Conservation (phyloP, 2,329 filamentous ascomycete genomes). For the Seiridium cupressi region DNA sequence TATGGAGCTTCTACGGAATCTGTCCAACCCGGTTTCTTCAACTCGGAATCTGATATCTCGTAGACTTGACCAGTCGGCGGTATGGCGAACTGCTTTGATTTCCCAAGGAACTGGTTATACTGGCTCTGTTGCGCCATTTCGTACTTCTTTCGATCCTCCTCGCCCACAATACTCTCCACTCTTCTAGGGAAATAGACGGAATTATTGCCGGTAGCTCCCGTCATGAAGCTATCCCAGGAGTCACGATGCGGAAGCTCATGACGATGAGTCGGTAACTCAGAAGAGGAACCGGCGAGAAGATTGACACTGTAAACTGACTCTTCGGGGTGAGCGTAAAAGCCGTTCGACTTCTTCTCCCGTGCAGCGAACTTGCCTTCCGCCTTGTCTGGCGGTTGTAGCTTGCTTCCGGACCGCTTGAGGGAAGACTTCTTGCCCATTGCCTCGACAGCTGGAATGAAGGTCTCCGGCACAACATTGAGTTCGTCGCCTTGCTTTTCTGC, state of each 20-base stretch:
- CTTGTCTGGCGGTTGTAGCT: slow-evolving; percentile 68
- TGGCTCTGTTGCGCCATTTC: slow-evolving; percentile 63
- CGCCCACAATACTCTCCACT: slow-evolving; percentile 75
- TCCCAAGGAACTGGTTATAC: slow-evolving; percentile 31
- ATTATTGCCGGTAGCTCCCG: slow-evolving; percentile 51
- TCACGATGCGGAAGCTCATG: slow-evolving; percentile 52
- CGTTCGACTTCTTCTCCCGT: slow-evolving; percentile 64
- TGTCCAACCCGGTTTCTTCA: slow-evolving; percentile 37
- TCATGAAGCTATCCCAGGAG: slow-evolving; percentile 67
- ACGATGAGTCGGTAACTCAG: slow-evolving; percentile 34
- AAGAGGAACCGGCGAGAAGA: slow-evolving; percentile 22
- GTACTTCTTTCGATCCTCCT: slow-evolving; percentile 74
- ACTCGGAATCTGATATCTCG: slow-evolving; percentile 45
- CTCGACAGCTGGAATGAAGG: slow-evolving; percentile 65
- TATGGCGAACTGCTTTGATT: slow-evolving; percentile 29
- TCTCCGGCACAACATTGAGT: slow-evolving; percentile 84
- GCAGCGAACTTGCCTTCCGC: slow-evolving; percentile 79
- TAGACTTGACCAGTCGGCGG: slow-evolving; percentile 44
- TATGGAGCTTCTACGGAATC: slow-evolving; percentile 34
- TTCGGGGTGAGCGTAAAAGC: slow-evolving; percentile 68
- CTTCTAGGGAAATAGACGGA: slow-evolving; percentile 66
- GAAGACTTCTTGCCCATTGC: slow-evolving; percentile 31
- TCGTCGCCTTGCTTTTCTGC: slow-evolving; percentile 81
- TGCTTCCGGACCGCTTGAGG: slow-evolving; percentile 51
- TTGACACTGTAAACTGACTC: slow-evolving; percentile 62